Evolutionary conservation across 2,329 filamentous ascomycete genomes (phyloP).

Genomic region (Xylariaceae sp.): DNA sequence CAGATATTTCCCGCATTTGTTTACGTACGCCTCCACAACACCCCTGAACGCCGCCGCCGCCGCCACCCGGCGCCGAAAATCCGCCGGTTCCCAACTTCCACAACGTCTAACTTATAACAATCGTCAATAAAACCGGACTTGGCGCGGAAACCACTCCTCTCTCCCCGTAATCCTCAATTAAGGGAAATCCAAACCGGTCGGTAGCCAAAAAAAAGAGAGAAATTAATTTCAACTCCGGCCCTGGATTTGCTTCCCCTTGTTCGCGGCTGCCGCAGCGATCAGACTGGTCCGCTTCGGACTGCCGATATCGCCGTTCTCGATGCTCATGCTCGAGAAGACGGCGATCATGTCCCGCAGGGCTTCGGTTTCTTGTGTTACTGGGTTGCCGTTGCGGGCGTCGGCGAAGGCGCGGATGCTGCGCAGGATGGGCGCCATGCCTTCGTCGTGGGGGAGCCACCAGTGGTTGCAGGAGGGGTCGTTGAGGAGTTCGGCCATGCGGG

Average conservation of each 20-base stretch:
- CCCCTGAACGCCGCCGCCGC: background rate
- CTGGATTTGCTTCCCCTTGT: background rate
- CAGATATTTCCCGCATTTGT: background rate
- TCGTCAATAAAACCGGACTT: no score
- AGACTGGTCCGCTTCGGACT: background rate
- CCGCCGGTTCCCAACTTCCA: background rate
- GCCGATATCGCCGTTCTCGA: slow-evolving; percentile 35
- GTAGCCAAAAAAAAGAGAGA: no score
- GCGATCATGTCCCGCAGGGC: slow-evolving; percentile 70
- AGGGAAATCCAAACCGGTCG: no score
- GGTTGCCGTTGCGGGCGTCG: slow-evolving; percentile 64
- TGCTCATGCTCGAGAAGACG: slow-evolving; percentile 60
- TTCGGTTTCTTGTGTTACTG: slow-evolving; percentile 53
- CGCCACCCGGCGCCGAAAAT: background rate
- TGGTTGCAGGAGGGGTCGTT: slow-evolving; percentile 62
- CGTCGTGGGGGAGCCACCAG: slow-evolving; percentile 88
- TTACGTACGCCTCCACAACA: background rate
- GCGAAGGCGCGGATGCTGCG: slow-evolving; percentile 75
- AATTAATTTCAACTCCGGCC: no score
- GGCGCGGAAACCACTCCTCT: no score
- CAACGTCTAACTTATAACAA: background rate
- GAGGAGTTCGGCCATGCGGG: slow-evolving; percentile 72
- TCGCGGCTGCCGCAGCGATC: background rate
- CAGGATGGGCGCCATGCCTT: slow-evolving; percentile 68
- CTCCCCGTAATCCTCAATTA: no score